These are phyloP conservation scores for Crithidia sp. DNA, from an alignment of 208 protist species.

Conservation along the genomic window DNA sequence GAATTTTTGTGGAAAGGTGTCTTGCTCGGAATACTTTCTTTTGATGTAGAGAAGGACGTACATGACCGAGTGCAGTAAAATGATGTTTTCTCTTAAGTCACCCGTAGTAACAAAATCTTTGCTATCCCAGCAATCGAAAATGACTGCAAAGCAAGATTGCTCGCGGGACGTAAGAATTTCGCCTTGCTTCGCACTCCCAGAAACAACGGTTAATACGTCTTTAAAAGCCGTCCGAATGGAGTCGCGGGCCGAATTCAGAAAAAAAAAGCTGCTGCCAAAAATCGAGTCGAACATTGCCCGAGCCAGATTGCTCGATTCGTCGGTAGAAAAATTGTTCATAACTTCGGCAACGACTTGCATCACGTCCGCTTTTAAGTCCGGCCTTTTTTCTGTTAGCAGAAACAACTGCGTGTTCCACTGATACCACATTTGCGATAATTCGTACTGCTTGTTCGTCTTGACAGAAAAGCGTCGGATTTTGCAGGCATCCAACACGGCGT, in stretches of 20 bases:
- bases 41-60: slow-evolving; percentile 56
- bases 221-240: slow-evolving; percentile 13
- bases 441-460: neutral
- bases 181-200: neutral
- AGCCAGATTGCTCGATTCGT: slow-evolving; percentile 2
- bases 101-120: slow-evolving; percentile 45
- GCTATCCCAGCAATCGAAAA: slow-evolving; percentile 45
- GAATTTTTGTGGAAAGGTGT: slow-evolving; percentile 34
- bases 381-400: slow-evolving; percentile 9
- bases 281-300: slow-evolving; percentile 27
- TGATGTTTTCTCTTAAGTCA: slow-evolving; percentile 40
- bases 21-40: slow-evolving; percentile 5
- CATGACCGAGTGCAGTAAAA: slow-evolving; percentile 57
- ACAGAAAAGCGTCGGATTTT: slow-evolving; percentile 15
- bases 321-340: slow-evolving; percentile 11
- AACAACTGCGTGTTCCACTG: slow-evolving; percentile 24
- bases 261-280: slow-evolving; percentile 26
- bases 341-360: neutral
- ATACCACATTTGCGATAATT: slow-evolving; percentile 22
- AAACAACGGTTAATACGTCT: slow-evolving; percentile 16
- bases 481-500: slow-evolving; percentile 11
- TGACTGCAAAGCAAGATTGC: slow-evolving; percentile 8
- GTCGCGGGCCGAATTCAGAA: neutral
- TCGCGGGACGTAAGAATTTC: slow-evolving; percentile 6
- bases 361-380: slow-evolving; percentile 13